Evolutionary conservation across 2,329 filamentous ascomycete species (phyloP), one percentile per base, ranked within the genome.

Genomic region (Venturia carpophila): DNA sequence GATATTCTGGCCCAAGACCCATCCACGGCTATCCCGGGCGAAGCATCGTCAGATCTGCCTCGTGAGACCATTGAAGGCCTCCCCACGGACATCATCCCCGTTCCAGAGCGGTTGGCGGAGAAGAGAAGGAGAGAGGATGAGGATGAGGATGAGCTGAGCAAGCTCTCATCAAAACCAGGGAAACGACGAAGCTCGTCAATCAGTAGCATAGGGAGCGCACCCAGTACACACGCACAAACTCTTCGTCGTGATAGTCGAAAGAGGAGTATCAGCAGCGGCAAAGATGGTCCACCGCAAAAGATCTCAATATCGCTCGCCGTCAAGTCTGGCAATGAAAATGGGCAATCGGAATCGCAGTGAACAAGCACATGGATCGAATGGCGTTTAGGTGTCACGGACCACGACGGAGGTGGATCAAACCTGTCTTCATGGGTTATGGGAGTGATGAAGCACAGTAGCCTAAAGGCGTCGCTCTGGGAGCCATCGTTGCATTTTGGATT

Each of bases 121-220:
- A 97, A 97, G 76, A 88, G 93, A 60, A 85, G 93, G 60, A 85
- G 94, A 70, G 92, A 96, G 73, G 93, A 97, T 66, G 92, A 96
- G 73, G 93, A 97, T 58, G 92, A 96, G 65, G 92, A 97, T 69
- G 91, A 93, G 71, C 78, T 97, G n/a, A 87, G 87, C 64, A 96
- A 94, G 76, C 82, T 97, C 70, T 86, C 90, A 19, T 71, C 72
- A n/a, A 72, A 76, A 60, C 60, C 49, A 73, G 47, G 47, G 15
- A 78, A 79, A 63, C 77, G 80, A 66, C 74, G 80, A 39, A 80
- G 77, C 64, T 77, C 74, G 49, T 75, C 74, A 7, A 68, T 71
- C 42, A 72, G 70, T 27, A 75, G 74, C 67, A 65, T 68, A 30
- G 64, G 68, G 21, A 71, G 70, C 52, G 47, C 61, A 34, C 30